Evolutionary conservation across 2,329 filamentous ascomycete species (phyloP), one percentile per base, ranked within the genome.

Genomic region (Botryosphaeria dothidea): DNA sequence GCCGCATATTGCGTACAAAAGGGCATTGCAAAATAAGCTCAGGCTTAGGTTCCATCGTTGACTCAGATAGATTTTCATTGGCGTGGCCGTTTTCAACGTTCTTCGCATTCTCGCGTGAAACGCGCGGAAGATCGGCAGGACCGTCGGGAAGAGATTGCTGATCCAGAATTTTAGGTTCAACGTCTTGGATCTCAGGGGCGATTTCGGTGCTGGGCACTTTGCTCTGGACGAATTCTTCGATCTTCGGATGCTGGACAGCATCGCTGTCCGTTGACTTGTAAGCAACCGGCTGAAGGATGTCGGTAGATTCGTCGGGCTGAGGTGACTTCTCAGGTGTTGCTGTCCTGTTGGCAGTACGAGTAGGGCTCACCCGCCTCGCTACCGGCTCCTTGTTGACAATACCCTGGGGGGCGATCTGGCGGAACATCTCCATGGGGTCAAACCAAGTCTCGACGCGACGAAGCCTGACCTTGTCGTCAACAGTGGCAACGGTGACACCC

Each of bases 351-450:
- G 1, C 73, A 69, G 9, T 68, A 64, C 52, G 25, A 23, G 61
- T 41, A 11, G 61, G 49, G 51, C 51, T 64, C 25, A 81, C 72
- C 13, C 72, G 74, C 65, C 74, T 72, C 45, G 75, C 73, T 49
- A 81, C 73, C 5, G 72, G 70, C 56, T 81, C 75, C 67, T 79
- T 82, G 71, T 79, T 81, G 56, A 83, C 80, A 25, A 82, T 75
- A 8, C 83, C 82, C 15, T 80, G 70, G 0, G 82, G 81, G 1
- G 82, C 82, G 57, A 90, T 89, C 77, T 90, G 87, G 4, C 86
- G 79, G 71, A 90, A 90, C 86, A 90, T 88, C 45, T 87, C 83
- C 71, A 88, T 76, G 0, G 88, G 86, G 70, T 90, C 88, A 68
- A 88, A 89, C 83, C 86, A 90, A 0, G 86, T 87, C 66, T 89